A percentile compares a stretch with the other conserved stretches of the same genome.
Conservation (phyloP, 257 asterid genomes). For the Solanum acaule region DNA sequence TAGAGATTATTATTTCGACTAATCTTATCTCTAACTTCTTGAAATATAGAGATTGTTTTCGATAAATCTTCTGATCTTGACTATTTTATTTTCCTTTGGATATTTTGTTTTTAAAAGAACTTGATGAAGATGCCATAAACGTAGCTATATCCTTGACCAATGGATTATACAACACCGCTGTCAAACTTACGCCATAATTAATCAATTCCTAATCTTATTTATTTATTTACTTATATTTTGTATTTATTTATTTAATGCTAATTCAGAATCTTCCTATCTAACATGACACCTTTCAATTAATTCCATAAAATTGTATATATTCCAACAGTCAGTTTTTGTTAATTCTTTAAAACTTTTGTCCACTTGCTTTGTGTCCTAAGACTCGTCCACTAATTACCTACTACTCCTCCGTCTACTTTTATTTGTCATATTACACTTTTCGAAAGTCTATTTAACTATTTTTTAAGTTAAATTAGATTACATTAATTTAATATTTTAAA, state of each 20-base stretch:
- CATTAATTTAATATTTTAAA: too few species aligned
- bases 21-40: too few species aligned
- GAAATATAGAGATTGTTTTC: too few species aligned
- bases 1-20: background rate
- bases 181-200: background rate
- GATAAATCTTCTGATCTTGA: too few species aligned
- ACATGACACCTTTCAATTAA: background rate
- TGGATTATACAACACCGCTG: background rate
- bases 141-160: background rate
- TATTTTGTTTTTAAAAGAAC: background rate
- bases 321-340: background rate
- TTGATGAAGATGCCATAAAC: background rate
- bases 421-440: too few species aligned
- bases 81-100: background rate
- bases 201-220: background rate
- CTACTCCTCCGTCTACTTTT: background rate
- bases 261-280: background rate
- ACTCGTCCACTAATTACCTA: background rate
- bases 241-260: background rate
- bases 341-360: background rate
- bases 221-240: background rate
- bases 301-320: background rate
- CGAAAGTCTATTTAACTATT: accelerated
- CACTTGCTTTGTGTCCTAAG: background rate
- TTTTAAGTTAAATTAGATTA: too few species aligned